Conservation (phyloP, 768 basidiomycete species). For the Polyporus arcularius region DNA sequence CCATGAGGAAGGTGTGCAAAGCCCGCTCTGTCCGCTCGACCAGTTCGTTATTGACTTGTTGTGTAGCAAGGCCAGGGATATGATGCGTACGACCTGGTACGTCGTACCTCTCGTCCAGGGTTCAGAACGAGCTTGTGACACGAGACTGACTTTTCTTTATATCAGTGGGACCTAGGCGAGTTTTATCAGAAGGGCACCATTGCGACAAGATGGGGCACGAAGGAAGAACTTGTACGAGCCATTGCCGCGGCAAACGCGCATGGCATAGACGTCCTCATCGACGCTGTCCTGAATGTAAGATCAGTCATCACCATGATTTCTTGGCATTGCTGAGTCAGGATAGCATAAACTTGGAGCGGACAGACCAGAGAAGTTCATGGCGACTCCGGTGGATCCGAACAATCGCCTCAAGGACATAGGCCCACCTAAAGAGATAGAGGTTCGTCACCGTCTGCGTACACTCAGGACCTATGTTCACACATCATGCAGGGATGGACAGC, state of each 20-base stretch:
- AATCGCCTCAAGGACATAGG: conserved; percentile 67
- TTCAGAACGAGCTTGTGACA: no score
- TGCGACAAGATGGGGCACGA: conserved; percentile 85
- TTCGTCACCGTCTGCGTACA: conserved; percentile 24
- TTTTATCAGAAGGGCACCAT: conserved; percentile 74
- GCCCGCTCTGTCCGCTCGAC: neutral
- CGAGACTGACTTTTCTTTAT: no score
- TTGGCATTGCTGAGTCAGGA: neutral
- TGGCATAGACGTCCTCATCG: conserved; percentile 77
- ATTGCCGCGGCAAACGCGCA: conserved; percentile 66
- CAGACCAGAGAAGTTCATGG: conserved; percentile 64
- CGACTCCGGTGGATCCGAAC: conserved; percentile 66
- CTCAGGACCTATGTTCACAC: neutral
- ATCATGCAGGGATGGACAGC: conserved; percentile 74
- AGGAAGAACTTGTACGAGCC: conserved; percentile 72
- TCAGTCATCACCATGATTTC: neutral
- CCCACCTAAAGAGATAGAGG: conserved; percentile 66
- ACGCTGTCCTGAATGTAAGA: conserved; percentile 85
- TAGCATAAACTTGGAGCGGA: conserved; percentile 90
- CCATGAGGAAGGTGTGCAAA: conserved; percentile 55
- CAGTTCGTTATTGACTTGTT: neutral
- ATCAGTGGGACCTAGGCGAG: conserved; percentile 86
- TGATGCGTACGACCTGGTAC: conserved; percentile 83
- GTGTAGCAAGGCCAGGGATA: conserved; percentile 72
- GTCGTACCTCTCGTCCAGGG: conserved; percentile 11